Evolutionary conservation across 257 asterid genomes (phyloP).

Genomic region (Pogostemon cablin): DNA sequence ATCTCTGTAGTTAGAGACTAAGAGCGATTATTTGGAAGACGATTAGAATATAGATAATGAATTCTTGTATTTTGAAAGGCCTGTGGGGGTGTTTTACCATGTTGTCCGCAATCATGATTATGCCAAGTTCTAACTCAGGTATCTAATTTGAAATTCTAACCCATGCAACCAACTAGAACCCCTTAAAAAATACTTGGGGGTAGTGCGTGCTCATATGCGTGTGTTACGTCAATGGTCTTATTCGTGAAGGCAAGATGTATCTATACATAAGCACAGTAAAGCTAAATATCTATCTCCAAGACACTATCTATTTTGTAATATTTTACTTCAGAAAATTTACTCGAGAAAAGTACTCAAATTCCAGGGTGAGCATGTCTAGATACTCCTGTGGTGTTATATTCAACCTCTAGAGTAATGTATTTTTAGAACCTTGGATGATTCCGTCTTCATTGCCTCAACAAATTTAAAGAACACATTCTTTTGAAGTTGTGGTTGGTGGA

Average conservation of each 20-base stretch:
- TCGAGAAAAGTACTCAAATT: not conserved
- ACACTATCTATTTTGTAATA: not conserved
- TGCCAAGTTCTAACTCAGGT: not conserved
- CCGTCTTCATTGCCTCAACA: constrained; percentile 4
- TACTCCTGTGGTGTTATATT: not conserved
- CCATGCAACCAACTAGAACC: not conserved
- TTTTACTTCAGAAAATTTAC: not conserved
- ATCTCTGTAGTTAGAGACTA: not conserved
- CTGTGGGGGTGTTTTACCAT: not conserved
- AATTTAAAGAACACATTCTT: not conserved
- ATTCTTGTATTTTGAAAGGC: constrained; percentile 2
- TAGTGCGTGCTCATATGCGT: not conserved
- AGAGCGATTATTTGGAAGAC: not conserved
- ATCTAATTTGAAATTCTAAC: too few species aligned
- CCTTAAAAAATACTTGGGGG: not conserved
- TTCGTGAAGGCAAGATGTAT: constrained; percentile 3
- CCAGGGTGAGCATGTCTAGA: not conserved
- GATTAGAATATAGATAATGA: not conserved
- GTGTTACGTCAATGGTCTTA: not conserved
- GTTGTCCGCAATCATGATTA: not conserved
- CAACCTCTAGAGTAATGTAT: not conserved
- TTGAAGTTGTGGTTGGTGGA: constrained; percentile 4
- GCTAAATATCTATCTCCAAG: constrained; percentile 13
- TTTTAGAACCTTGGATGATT: not conserved
- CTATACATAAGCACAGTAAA: not conserved